These are phyloP conservation scores for Sclerotinia borealis DNA, from an alignment of 2,329 filamentous ascomycete species.

Conservation along the genomic window DNA sequence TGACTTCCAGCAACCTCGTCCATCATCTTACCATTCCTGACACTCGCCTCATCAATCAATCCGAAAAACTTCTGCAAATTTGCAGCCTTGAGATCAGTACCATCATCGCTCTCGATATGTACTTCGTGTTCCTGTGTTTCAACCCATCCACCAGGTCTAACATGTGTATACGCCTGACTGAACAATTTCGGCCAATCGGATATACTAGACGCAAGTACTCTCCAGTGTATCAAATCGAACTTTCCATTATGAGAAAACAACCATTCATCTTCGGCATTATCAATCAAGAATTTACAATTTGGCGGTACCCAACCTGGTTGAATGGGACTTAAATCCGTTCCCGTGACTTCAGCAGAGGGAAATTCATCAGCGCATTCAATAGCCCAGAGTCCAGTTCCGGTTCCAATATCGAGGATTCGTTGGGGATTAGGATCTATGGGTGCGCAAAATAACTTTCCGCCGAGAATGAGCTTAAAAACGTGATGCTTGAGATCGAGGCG, in stretches of 20 bases:
- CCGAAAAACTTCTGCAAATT: constrained; percentile 43
- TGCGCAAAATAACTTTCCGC: constrained; percentile 41
- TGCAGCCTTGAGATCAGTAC: constrained; percentile 36
- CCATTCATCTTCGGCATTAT: constrained; percentile 54
- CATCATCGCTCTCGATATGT: constrained; percentile 40
- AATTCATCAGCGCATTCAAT: constrained; percentile 51
- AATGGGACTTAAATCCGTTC: constrained; percentile 53
- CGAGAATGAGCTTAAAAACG: constrained; percentile 25
- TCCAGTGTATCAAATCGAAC: constrained; percentile 57
- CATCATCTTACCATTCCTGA: constrained; percentile 43
- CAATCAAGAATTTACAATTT: constrained; percentile 56
- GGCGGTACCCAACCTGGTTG: constrained; percentile 52
- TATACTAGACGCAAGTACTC: constrained; percentile 50
- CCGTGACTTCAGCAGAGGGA: constrained; percentile 42
- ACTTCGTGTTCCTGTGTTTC: constrained; percentile 51
- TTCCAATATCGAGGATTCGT: constrained; percentile 51
- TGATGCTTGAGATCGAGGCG: constrained; percentile 46
- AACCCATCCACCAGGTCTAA: constrained; percentile 50
- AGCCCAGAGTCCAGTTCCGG: constrained; percentile 54
- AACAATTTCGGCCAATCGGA: constrained; percentile 49
- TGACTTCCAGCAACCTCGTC: constrained; percentile 35
- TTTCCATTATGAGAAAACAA: constrained; percentile 43
- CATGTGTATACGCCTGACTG: constrained; percentile 40
- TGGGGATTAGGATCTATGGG: constrained; percentile 43
- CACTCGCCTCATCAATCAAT: constrained; percentile 38